A percentile compares a stretch with the other conserved stretches of the same genome.
Evolutionary conservation across 306 rosid genomes (phyloP).

Genomic region (Delonix regia): DNA sequence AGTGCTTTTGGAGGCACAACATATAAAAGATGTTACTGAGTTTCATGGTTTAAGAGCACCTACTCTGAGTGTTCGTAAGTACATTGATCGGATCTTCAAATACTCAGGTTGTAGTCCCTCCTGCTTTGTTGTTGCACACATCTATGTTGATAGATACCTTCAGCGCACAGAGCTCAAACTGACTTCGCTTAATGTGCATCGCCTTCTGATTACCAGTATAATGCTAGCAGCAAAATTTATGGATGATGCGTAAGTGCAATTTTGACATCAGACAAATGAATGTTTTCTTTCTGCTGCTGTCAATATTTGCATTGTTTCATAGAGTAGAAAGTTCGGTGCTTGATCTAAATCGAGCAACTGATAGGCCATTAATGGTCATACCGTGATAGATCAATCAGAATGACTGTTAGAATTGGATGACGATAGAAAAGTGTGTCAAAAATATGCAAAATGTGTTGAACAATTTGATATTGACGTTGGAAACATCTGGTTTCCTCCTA

Average conservation of each 20-base stretch:
- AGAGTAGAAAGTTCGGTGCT: background rate
- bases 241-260: conserved; percentile 83
- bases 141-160: conserved; percentile 79
- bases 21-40: conserved; percentile 60
- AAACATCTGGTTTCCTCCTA: background rate
- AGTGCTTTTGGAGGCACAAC: conserved; percentile 51
- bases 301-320: background rate
- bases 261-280: background rate
- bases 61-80: conserved; percentile 65
- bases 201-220: conserved; percentile 85
- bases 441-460: too few species aligned
- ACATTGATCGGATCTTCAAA: conserved; percentile 85
- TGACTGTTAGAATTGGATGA: too few species aligned
- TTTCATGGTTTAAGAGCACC: conserved; percentile 93
- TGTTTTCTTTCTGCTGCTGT: background rate
- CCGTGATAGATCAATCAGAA: too few species aligned
- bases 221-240: conserved; percentile 94
- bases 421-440: too few species aligned
- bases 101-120: conserved; percentile 94
- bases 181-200: conserved; percentile 86
- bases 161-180: conserved; percentile 59
- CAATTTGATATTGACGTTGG: too few species aligned
- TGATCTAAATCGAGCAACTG: background rate
- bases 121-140: conserved; percentile 79
- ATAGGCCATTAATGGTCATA: background rate